Evolutionary conservation across 164 flowering plant species (phyloP), one percentile per base, ranked within the genome.

Genomic region (Nymphaea colorata): DNA sequence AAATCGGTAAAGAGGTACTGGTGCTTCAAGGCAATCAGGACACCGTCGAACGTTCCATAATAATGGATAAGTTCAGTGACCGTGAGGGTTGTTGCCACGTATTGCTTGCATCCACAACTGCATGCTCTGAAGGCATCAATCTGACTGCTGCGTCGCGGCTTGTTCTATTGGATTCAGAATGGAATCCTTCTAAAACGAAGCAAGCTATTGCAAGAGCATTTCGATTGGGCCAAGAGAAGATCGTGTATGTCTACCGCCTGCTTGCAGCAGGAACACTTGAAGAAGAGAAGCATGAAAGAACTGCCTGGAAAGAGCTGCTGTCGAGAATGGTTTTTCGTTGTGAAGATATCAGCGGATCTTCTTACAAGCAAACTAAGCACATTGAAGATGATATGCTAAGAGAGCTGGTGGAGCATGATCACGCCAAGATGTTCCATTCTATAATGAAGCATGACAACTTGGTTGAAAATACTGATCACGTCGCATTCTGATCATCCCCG

Each of bases 131-230:
- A 79, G 99, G 99, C 14, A 86, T 94, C 43, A 90, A 92, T 74
- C 76, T 94, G 76, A 91, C 95, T 15, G 99, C 99, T 47, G 99
- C 99, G 47, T 94, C 99, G 4, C 80, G 98, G 43, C 96, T 91
- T 18, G 85, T 90, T 45, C 67, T 94, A 67, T 68, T 94, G 69
- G 99, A 91, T 57, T 85, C 94, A 0, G 99, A 94, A 77, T 94
- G 99, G 99, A 94, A 94, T 69, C 99, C 98, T 55, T 88, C 98
- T 2, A 91, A 87, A 83, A 90, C 90, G 59, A 94, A 91, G 80
- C 99, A 94, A 62, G 98, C 99, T 0, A 87, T 94, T 67, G 96
- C 96, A 4, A 83, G 98, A 5, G 99, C 97, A 17, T 88, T 86
- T 63, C 73, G 99, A n/a, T 96, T 95, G 42, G 99, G 99, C 59